Evolutionary conservation across 176 grass and related monocot genomes (phyloP).

Genomic region (Aegilops speltoides): DNA sequence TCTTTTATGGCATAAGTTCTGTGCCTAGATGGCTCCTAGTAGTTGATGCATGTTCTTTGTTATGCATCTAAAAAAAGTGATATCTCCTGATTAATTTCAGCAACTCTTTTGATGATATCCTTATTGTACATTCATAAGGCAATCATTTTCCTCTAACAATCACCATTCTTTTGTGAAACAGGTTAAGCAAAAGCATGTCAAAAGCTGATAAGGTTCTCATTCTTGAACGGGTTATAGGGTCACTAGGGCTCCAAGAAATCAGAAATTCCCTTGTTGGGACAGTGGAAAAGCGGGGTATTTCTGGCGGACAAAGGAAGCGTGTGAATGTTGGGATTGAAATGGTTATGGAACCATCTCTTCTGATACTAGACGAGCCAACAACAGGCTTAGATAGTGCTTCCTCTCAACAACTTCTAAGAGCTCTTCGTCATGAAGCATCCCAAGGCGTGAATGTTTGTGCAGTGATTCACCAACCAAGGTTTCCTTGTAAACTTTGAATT

Average conservation of each 20-base stretch:
- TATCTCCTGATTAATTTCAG: neutral
- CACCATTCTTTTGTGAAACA: conserved; percentile 23
- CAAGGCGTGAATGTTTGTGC: conserved; percentile 75
- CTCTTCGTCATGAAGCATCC: conserved; percentile 77
- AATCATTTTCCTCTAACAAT: conserved; percentile 21
- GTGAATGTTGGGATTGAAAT: conserved; percentile 88
- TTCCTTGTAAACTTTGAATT: conserved; percentile 1
- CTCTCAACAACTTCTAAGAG: conserved; percentile 68
- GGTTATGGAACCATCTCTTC: conserved; percentile 87
- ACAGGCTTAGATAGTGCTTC: conserved; percentile 89
- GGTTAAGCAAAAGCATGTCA: conserved; percentile 54
- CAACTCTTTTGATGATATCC: neutral
- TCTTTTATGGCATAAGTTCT: conserved; percentile 1
- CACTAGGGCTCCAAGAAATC: conserved; percentile 72
- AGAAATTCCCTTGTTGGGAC: conserved; percentile 83
- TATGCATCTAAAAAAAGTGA: conserved; percentile 4
- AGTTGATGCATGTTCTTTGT: neutral
- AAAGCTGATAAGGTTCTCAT: conserved; percentile 54
- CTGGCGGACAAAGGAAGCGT: conserved; percentile 82
- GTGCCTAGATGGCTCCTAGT: conserved; percentile 1
- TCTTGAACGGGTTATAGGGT: conserved; percentile 76
- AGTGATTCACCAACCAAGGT: conserved; percentile 93
- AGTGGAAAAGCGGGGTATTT: conserved; percentile 82
- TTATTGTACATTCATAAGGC: neutral
- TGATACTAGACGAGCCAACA: conserved; percentile 90